These are phyloP conservation scores for Diplosphaera chodatii DNA, from an alignment of 139 green algal species.

Conservation along the genomic window DNA sequence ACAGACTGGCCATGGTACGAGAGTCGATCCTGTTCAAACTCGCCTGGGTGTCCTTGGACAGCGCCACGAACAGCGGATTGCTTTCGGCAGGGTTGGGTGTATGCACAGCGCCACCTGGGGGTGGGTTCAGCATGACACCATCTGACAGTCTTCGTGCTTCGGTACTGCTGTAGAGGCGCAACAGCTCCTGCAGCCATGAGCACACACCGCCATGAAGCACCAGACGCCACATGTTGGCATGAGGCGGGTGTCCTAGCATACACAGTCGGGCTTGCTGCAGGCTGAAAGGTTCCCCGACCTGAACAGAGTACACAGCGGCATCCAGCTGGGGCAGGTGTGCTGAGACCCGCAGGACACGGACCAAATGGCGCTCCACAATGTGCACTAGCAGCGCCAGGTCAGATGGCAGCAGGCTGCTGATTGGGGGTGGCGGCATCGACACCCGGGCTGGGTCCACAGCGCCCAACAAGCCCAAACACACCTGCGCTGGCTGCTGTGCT, in stretches of 20 bases:
- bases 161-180: slow-evolving; percentile 22
- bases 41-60: slow-evolving; percentile 46
- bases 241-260: too few species aligned
- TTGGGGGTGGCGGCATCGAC: slow-evolving; percentile 14
- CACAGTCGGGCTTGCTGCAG: too few species aligned
- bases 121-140: background rate
- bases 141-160: background rate
- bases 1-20: too few species aligned
- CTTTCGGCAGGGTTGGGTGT: background rate
- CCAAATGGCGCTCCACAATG: slow-evolving; percentile 58
- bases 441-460: slow-evolving; percentile 70
- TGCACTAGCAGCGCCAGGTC: slow-evolving; percentile 23
- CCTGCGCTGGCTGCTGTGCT: slow-evolving; percentile 49
- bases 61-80: slow-evolving; percentile 49
- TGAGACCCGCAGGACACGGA: slow-evolving; percentile 72
- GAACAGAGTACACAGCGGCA: slow-evolving; percentile 66
- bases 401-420: slow-evolving; percentile 1
- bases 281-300: slow-evolving; percentile 21
- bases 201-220: background rate
- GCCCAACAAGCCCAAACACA: slow-evolving; percentile 76
- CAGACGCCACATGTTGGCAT: too few species aligned
- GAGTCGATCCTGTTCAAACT: too few species aligned
- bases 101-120: too few species aligned
- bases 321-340: slow-evolving; percentile 66
- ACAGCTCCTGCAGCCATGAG: slow-evolving; percentile 21